These are phyloP conservation scores for Onygenales sp. DNA, from an alignment of 2,329 filamentous ascomycete species.

Conservation along the genomic window DNA sequence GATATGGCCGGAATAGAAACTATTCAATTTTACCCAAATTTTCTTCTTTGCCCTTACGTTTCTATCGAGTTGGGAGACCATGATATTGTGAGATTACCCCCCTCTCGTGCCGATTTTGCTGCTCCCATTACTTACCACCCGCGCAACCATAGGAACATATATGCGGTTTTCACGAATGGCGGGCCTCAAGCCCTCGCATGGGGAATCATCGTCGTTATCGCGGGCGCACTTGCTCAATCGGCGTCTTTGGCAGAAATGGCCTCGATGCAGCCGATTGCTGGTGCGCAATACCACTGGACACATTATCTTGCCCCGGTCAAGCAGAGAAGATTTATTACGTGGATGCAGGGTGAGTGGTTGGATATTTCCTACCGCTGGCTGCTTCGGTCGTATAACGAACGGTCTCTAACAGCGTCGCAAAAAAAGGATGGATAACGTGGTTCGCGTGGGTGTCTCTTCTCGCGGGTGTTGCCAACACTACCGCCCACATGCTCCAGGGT, in stretches of 20 bases:
- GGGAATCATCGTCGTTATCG: conserved; percentile 21
- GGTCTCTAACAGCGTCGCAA: neutral
- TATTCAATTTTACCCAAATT: conserved; percentile 19
- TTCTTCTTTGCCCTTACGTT: conserved; percentile 20
- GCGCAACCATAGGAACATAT: conserved; percentile 6
- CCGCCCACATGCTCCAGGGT: conserved; percentile 26
- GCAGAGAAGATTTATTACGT: conserved; percentile 23
- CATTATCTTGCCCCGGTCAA: conserved; percentile 22
- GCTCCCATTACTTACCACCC: neutral
- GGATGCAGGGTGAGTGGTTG: conserved; percentile 17
- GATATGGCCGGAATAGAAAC: conserved; percentile 10
- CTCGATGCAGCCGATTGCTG: conserved; percentile 32
- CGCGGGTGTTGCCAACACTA: conserved; percentile 25
- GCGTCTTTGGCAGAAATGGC: conserved; percentile 32
- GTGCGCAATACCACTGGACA: conserved; percentile 37
- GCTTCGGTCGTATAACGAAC: neutral
- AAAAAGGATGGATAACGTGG: conserved; percentile 33
- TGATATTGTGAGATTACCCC: conserved; percentile 12
- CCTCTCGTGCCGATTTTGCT: neutral
- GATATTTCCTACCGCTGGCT: conserved; percentile 5
- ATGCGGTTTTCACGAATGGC: conserved; percentile 31
- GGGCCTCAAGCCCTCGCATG: conserved; percentile 23
- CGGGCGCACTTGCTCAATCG: conserved; percentile 22
- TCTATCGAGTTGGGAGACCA: conserved; percentile 19
- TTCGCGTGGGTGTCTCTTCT: conserved; percentile 30